Base-by-base conservation (phyloP, 108 stramenopile genomes). In the Cyclostephanos invisitatus region DNA sequence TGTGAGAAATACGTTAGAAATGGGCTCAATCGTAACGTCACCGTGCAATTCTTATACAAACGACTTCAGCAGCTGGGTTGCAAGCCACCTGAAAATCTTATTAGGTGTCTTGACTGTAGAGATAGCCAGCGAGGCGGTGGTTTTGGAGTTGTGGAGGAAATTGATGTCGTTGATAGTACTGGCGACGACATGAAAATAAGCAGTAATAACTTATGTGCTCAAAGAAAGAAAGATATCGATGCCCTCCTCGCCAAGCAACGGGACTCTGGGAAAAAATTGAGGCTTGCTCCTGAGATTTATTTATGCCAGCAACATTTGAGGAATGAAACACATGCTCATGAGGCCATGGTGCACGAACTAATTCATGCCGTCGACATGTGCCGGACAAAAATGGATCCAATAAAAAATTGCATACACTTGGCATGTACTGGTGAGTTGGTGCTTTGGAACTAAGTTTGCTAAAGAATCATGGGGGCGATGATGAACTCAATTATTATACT, bases 281-380 rank as follows among this genome's bases (percentile, higher is more conserved):
- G 70, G 32, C 72, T 94, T 10, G 49, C 84, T 35, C 93, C 93
- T 2, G 91, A 94, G 73, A 91, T 94, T 40, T 94, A 86, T 68
- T 49, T 94, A n/a, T 94, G 93, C 73, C 89, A 91, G 68, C 83
- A 86, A 29, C 79, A 89, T 65, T 58, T 89, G 62, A 22, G 71
- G 35, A 82, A 83, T 75, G 89, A 94, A 74, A 85, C 85, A 29
- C 90, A 91, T 78, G 90, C 88, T 21, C 85, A 89, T 44, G 84
- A 87, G 48, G 84, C 91, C 24, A 78, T 91, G 55, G 83, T 83
- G 1, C 96, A 96, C 68, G 96, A 96, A 75, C 76, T 96, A 57
- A 91, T 96, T 56, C 96, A 96, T 69, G 93, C 93, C 38, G 90
- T 93, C 55, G 96, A 96, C 64, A 80, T 90, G 78, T 96, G 96